These are phyloP conservation scores for Symbiodinium natans DNA, from an alignment of 73 alveolate species.

Conservation along the genomic window DNA sequence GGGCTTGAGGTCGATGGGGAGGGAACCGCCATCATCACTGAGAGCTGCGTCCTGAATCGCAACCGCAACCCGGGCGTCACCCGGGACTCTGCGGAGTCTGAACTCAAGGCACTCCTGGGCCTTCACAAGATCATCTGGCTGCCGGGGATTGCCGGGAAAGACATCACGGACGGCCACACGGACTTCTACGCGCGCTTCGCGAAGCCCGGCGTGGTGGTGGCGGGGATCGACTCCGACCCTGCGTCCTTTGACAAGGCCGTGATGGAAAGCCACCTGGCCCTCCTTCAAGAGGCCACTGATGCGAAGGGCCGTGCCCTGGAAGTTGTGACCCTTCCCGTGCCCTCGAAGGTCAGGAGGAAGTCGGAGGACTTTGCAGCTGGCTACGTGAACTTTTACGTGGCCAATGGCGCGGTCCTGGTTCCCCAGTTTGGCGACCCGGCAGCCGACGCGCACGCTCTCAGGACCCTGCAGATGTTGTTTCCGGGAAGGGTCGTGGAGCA, in stretches of 20 bases:
- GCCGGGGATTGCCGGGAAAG: constrained; percentile 44
- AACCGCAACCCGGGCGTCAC: constrained; percentile 54
- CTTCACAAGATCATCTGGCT: constrained; percentile 58
- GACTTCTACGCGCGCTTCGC: constrained; percentile 68
- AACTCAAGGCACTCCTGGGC: background rate
- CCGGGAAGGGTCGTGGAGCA: constrained; percentile 21
- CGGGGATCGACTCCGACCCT: constrained; percentile 20
- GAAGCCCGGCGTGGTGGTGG: constrained; percentile 47
- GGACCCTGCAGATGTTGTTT: background rate
- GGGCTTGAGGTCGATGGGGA: constrained; percentile 72
- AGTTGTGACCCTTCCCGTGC: background rate
- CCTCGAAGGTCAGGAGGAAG: background rate
- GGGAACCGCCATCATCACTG: constrained; percentile 63
- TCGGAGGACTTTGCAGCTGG: constrained; percentile 38
- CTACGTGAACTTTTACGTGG: constrained; percentile 27
- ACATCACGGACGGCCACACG: constrained; percentile 79
- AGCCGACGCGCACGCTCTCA: constrained; percentile 2
- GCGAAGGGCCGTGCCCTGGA: constrained; percentile 16
- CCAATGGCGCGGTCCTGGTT: constrained; percentile 32
- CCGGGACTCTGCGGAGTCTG: constrained; percentile 1
- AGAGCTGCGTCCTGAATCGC: constrained; percentile 35
- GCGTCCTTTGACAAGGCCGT: constrained; percentile 7
- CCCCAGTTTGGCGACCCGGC: constrained; percentile 46
- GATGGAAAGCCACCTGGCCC: background rate
- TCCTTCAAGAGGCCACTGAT: constrained; percentile 33